These are phyloP conservation scores for Apiospora kogelbergensis DNA, from an alignment of 2,329 filamentous ascomycete species.

Conservation along the genomic window DNA sequence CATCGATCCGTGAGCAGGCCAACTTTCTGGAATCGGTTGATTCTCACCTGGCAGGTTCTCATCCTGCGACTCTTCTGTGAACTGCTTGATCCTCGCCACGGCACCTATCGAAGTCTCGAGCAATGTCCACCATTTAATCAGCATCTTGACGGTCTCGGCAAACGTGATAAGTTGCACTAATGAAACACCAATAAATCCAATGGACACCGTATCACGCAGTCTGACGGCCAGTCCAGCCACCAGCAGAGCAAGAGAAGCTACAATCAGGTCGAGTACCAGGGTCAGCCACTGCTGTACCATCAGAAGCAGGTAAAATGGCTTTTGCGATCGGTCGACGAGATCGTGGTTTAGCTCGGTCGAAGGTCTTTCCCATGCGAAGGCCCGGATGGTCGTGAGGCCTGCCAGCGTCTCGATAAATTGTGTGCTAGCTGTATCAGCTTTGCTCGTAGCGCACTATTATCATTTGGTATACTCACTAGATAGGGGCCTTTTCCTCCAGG, in stretches of 20 bases:
- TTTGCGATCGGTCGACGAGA: slow-evolving; percentile 32
- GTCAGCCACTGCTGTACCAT: slow-evolving; percentile 44
- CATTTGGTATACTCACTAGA: slow-evolving; percentile 42
- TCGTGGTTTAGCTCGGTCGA: slow-evolving; percentile 33
- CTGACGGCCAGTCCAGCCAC: slow-evolving; percentile 23
- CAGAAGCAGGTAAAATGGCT: slow-evolving; percentile 50
- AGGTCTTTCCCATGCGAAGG: slow-evolving; percentile 42
- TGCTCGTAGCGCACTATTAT: background rate
- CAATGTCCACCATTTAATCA: slow-evolving; percentile 24
- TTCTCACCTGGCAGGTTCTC: slow-evolving; percentile 26
- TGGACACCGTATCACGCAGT: slow-evolving; percentile 24
- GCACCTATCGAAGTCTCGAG: slow-evolving; percentile 34
- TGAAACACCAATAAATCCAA: slow-evolving; percentile 28
- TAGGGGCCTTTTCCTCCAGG: slow-evolving; percentile 59
- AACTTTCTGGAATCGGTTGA: slow-evolving; percentile 24
- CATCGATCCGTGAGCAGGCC: slow-evolving; percentile 28
- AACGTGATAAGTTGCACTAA: slow-evolving; percentile 34
- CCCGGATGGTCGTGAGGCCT: slow-evolving; percentile 44
- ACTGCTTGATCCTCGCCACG: slow-evolving; percentile 28
- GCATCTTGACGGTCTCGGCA: slow-evolving; percentile 22
- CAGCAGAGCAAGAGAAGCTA: slow-evolving; percentile 22
- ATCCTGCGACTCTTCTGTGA: slow-evolving; percentile 23
- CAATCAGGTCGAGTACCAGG: slow-evolving; percentile 10
- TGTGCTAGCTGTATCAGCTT: slow-evolving; percentile 19
- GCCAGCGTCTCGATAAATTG: slow-evolving; percentile 45